Base-by-base conservation (phyloP, 2,329 filamentous ascomycete genomes). In the Amauroascus verrucosus region DNA sequence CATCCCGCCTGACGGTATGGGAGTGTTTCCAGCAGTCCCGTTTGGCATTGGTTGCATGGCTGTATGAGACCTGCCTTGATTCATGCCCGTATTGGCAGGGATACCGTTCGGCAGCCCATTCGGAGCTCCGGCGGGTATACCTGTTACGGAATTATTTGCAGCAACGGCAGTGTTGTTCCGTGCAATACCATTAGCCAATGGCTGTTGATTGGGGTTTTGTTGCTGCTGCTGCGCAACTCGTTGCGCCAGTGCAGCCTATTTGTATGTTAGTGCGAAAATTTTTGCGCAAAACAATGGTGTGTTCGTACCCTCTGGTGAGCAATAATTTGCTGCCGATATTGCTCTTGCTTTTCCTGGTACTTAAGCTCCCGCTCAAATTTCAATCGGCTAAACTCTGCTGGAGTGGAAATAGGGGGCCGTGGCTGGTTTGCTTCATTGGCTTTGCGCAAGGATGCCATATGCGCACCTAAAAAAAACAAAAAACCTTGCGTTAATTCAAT, bases 331-430 rank as follows among this genome's bases (percentile, higher is more conserved):
- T 81, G 78, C 54, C 84, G 79, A 61, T 81, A 79, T 56, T 78
- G 74, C 63, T 79, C 73, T 62, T 78, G 74, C 55, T 74, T 72
- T 66, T 81, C 78, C 54, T 75, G 72, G 51, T 78, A 63, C 63
- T 82, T 80, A 64, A 90, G 77, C 61, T 97, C 91, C 43, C 88
- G 82, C 64, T 97, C 91, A 71, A 85, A 84, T 61, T 93, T 89
- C 64, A 96, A 77, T 50, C 87, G 78, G 64, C 90, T 96, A 66
- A 96, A 95, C 60, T 97, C 88, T 62, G 87, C 81, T 0, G 93
- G 93, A 0, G 90, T 95, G 64, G 89, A 78, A 48, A 79, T 77
- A 14, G 74, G 76, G 37, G 69, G 73, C 59, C 78, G 79, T 13
- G 78, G 77, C 57, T 87, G 64, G 68, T 79, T 64, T 67, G 78